Base-by-base conservation (phyloP, 768 basidiomycete genomes). In the Tricholoma sp. region DNA sequence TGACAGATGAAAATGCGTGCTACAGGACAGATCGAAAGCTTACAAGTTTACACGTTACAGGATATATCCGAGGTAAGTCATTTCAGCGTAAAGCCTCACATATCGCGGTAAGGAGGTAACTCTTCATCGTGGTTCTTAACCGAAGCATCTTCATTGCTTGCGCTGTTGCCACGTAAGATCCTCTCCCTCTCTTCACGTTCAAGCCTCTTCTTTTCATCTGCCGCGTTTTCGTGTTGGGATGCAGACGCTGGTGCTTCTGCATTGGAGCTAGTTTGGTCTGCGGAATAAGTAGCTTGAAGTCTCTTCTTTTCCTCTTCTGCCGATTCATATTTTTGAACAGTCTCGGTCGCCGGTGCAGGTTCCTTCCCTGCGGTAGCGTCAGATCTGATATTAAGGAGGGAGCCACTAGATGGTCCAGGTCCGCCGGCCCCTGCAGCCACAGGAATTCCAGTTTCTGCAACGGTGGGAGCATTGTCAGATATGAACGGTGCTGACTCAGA, bases 381-480 rank as follows among this genome's bases (percentile, higher is more conserved):
- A 22, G 62, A 69, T 53, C 71, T 77, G 61, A 83, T 73, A 57
- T 85, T 79, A 59, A 70, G 77, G 55, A 89, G 71, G 2, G 85
- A 85, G 5, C 86, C 88, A 59, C 80, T 83, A 2, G 82, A 78
- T 5, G 86, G 85, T 3, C 87, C 86, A 41, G 86, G 84, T 7
- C 86, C 88, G 0, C 64, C 70, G 3, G 75, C 72, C 16, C 84
- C 81, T 3, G 84, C 83, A 16, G 77, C 70, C n/a, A 88, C 72
- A 16, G 87, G 88, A n/a, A 88, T 72, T 11, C 86, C 88, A 0
- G 89, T 89, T 67, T 90, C 89, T 9, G 89, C 86, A 6, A 91
- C 78, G 3, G 87, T 89, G 4, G 85, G 87, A 29, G 14, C 7
- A 71, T 72, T n/a, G 67, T 67, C 27, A 69, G 61, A 14, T 16